Conservation (phyloP, 768 basidiomycete species). For the Symmetrospora coprosmae region DNA sequence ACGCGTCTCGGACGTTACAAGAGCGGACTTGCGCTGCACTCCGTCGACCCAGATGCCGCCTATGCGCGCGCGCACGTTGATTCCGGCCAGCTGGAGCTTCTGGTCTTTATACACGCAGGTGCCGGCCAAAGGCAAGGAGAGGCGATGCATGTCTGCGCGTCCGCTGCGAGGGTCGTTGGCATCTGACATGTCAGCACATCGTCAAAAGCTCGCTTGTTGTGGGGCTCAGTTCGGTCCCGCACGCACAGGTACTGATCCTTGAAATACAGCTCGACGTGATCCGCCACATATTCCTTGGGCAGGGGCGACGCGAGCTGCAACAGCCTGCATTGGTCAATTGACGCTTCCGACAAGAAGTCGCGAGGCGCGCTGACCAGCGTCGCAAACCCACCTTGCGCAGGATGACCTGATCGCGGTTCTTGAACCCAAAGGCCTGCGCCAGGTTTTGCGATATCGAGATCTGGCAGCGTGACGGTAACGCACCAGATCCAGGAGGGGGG, state of each 20-base stretch:
- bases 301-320: conserved; percentile 7
- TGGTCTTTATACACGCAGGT: conserved; percentile 72
- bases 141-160: conserved; percentile 90
- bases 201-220: background rate
- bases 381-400: conserved; percentile 1
- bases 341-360: too few species aligned
- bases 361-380: background rate
- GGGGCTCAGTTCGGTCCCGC: too few species aligned
- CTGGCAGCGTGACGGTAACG: background rate
- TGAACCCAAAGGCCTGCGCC: conserved; percentile 1
- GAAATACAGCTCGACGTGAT: conserved; percentile 78
- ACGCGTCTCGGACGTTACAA: conserved; percentile 68
- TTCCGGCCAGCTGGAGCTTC: conserved; percentile 69
- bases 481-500: too few species aligned
- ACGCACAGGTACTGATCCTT: conserved; percentile 75
- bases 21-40: conserved; percentile 62
- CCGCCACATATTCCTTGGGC: conserved; percentile 44
- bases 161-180: conserved; percentile 40
- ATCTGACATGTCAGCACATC: too few species aligned
- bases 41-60: conserved; percentile 60
- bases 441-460: conserved; percentile 16
- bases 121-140: conserved; percentile 64
- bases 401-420: conserved; percentile 20
- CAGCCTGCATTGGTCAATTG: background rate
- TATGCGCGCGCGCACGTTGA: conserved; percentile 61